Conservation (phyloP, 2,329 filamentous ascomycete species). For the Leptosphaerulina australis region DNA sequence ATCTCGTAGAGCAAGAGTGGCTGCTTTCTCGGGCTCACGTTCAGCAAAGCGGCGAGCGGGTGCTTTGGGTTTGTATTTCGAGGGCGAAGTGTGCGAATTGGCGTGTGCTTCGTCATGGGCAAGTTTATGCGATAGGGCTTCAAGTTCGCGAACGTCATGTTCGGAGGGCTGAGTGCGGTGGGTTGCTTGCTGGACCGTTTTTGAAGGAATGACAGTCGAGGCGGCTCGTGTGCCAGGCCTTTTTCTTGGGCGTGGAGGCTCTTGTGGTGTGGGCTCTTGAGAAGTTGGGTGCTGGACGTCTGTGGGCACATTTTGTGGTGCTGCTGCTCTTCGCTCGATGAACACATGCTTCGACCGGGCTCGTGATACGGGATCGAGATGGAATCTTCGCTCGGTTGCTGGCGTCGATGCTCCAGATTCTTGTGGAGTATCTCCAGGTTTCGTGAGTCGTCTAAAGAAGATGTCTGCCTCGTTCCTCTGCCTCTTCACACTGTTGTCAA, state of each 20-base stretch:
- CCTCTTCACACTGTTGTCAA: conserved; percentile 33
- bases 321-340: conserved; percentile 23
- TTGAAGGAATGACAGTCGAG: conserved; percentile 16
- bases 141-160: conserved; percentile 40
- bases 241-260: conserved; percentile 31
- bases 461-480: conserved; percentile 27
- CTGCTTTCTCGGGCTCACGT: conserved; percentile 39
- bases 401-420: conserved; percentile 25
- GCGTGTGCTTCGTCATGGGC: conserved; percentile 32
- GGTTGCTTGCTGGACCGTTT: conserved; percentile 9
- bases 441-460: conserved; percentile 34
- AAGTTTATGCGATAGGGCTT: conserved; percentile 43
- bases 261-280: conserved; percentile 11
- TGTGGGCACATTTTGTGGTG: conserved; percentile 1
- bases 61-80: conserved; percentile 45
- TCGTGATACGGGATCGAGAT: conserved; percentile 28
- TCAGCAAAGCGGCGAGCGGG: conserved; percentile 44
- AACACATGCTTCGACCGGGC: conserved; percentile 29
- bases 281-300: conserved; percentile 9
- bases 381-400: conserved; percentile 31
- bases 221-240: conserved; percentile 37
- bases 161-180: conserved; percentile 26
- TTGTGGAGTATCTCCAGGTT: conserved; percentile 24
- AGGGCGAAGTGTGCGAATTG: conserved; percentile 19
- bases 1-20: conserved; percentile 22